Conservation (phyloP, 805 yeast genomes). For the Yarrowia alimentaria region DNA sequence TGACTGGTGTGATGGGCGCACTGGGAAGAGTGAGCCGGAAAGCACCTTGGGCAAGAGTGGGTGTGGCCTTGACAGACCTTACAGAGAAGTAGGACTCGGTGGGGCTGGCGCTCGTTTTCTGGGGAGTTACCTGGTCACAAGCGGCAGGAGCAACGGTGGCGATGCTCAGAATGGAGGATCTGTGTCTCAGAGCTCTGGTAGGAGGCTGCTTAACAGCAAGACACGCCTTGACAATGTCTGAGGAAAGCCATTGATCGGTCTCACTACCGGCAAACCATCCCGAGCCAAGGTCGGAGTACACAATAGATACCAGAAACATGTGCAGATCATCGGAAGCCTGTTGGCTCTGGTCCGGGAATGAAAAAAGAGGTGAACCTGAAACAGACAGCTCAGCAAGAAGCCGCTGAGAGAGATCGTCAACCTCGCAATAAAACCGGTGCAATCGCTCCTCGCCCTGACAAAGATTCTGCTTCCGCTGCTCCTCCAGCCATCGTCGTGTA, state of each 20-base stretch:
- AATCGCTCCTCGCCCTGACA: constrained; percentile 41
- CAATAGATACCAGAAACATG: constrained; percentile 31
- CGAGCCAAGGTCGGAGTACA: constrained; percentile 32
- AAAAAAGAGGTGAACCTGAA: constrained; percentile 26
- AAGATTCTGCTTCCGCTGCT: constrained; percentile 39
- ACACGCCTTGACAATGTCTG: constrained; percentile 16
- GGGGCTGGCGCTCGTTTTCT: constrained; percentile 12
- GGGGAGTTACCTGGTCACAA: constrained; percentile 10
- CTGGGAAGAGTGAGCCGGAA: constrained; percentile 20
- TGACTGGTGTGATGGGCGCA: constrained; percentile 16
- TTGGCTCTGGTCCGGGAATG: constrained; percentile 16
- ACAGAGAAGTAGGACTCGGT: constrained; percentile 20
- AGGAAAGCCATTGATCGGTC: constrained; percentile 14
- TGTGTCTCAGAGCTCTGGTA: constrained; percentile 5
- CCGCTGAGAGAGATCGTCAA: constrained; percentile 36
- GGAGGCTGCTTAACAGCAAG: constrained; percentile 21
- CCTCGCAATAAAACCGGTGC: constrained; percentile 41
- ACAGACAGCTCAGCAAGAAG: constrained; percentile 38
- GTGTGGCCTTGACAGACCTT: no score
- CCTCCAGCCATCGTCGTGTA: constrained; percentile 36
- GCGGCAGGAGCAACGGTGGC: constrained; percentile 1
- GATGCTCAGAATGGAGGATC: constrained; percentile 18
- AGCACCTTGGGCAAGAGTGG: constrained; percentile 9
- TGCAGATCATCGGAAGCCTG: constrained; percentile 33
- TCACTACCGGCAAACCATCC: constrained; percentile 31